A percentile compares a stretch with the other conserved stretches of the same genome.
These are phyloP conservation scores for Salix arbutifolia DNA, from an alignment of 345 rosid species.

Conservation along the genomic window DNA sequence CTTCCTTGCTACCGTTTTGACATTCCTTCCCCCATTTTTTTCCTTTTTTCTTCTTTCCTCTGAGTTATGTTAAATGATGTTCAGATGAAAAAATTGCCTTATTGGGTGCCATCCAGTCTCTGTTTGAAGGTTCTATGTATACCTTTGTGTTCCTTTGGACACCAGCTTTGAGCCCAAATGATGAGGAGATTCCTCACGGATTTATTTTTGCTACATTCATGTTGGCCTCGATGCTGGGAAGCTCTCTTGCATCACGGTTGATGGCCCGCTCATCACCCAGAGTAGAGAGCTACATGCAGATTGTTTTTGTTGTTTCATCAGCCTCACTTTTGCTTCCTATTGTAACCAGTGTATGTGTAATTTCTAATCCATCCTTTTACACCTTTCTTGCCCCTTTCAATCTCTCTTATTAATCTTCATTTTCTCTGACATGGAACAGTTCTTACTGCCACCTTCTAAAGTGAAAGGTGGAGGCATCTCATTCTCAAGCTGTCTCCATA, in stretches of 20 bases:
- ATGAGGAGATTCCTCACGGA: constrained; percentile 92
- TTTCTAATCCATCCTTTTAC: background rate
- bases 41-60: background rate
- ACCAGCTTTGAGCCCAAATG: constrained; percentile 86
- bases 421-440: constrained; percentile 37
- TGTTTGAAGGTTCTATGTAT: constrained; percentile 98
- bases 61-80: constrained; percentile 11
- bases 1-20: background rate
- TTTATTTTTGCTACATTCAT: constrained; percentile 95
- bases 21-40: background rate
- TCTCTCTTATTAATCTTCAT: background rate
- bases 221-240: constrained; percentile 97
- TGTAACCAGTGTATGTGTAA: constrained; percentile 52
- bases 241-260: constrained; percentile 89
- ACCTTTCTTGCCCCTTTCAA: background rate
- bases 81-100: constrained; percentile 92
- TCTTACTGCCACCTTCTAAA: constrained; percentile 61
- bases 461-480: constrained; percentile 70
- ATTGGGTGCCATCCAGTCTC: constrained; percentile 93
- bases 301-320: constrained; percentile 67
- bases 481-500: constrained; percentile 62
- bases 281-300: constrained; percentile 93
- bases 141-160: constrained; percentile 99
- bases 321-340: constrained; percentile 78
- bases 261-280: constrained; percentile 63